A percentile compares a stretch with the other conserved stretches of the same genome.
phyloP scores from a whole-genome alignment of 2,329 filamentous ascomycete species.

The Huntiella omanensis region DNA sequence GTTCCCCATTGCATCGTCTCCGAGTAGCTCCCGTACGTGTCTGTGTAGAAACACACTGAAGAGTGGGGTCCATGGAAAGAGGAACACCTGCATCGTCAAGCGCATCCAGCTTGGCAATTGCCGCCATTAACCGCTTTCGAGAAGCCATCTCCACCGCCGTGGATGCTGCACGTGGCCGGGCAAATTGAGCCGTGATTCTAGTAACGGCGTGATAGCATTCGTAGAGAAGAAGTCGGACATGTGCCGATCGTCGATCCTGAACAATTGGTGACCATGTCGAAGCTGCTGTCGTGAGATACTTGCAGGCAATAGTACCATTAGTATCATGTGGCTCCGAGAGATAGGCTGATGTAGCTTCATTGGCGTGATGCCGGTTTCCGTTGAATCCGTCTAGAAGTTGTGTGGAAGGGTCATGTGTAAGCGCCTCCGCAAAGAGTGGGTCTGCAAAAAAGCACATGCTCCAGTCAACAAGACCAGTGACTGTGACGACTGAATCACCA shows the following conservation, averaged over 20 bases:
- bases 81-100: constrained; percentile 8
- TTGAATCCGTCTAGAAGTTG: constrained; percentile 31
- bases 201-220: constrained; percentile 37
- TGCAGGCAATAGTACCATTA: neutral
- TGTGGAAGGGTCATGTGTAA: constrained; percentile 25
- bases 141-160: constrained; percentile 33
- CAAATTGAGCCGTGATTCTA: constrained; percentile 35
- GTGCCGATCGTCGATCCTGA: constrained; percentile 24
- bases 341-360: neutral
- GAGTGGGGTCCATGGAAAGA: neutral
- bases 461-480: constrained; percentile 39
- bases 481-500: constrained; percentile 14
- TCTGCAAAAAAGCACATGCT: constrained; percentile 41
- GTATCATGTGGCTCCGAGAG: neutral
- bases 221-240: constrained; percentile 34
- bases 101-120: constrained; percentile 27
- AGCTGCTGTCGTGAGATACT: neutral
- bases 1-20: constrained; percentile 21
- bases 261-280: constrained; percentile 17
- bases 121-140: constrained; percentile 29
- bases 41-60: neutral
- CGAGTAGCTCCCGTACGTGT: constrained; percentile 10
- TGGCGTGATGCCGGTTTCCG: neutral
- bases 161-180: constrained; percentile 29
- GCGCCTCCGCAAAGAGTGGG: constrained; percentile 32